Percentiles rank a stretch among this genome's conserved stretches.
These are phyloP conservation scores for Ogataea allantospora DNA, from an alignment of 805 yeast species.

Conservation along the genomic window DNA sequence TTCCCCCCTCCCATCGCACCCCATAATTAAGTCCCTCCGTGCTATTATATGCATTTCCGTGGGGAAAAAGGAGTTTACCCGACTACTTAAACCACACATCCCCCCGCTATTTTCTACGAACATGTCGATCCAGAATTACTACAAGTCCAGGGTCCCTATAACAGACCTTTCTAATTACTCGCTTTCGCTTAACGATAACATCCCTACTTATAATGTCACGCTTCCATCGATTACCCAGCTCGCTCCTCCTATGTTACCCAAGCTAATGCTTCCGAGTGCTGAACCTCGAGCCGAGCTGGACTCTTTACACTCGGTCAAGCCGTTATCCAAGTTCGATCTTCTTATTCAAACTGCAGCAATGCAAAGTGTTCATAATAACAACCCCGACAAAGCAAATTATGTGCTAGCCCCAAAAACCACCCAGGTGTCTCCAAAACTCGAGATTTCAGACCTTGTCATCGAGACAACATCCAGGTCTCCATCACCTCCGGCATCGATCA, in stretches of 20 bases:
- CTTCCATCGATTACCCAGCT: slow-evolving; percentile 12
- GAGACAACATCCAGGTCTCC: slow-evolving; percentile 4
- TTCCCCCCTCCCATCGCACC: slow-evolving; percentile 11
- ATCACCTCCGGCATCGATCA: slow-evolving; percentile 23
- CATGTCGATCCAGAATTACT: slow-evolving; percentile 29
- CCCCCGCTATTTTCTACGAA: not conserved
- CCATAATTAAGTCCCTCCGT: slow-evolving; percentile 11
- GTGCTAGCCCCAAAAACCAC: slow-evolving; percentile 10
- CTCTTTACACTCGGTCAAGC: slow-evolving; percentile 2
- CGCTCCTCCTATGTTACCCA: slow-evolving; percentile 5
- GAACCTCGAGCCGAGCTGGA: slow-evolving; percentile 5
- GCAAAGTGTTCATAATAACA: slow-evolving; percentile 9
- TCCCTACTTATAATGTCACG: slow-evolving; percentile 27
- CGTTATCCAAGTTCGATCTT: slow-evolving; percentile 29
- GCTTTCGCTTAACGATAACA: slow-evolving; percentile 27
- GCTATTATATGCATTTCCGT: slow-evolving; percentile 6
- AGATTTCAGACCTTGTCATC: slow-evolving; percentile 20
- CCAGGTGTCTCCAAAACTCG: slow-evolving; percentile 23
- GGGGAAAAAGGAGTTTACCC: slow-evolving; percentile 10
- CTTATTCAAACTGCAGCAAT: slow-evolving; percentile 33
- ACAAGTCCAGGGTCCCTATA: slow-evolving; percentile 26
- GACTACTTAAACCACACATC: slow-evolving; percentile 3
- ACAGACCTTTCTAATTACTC: slow-evolving; percentile 34
- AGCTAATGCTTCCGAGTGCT: slow-evolving; percentile 10
- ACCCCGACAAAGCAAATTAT: slow-evolving; percentile 1